These are phyloP conservation scores for Euphorbia pulcherrima DNA, from an alignment of 345 rosid species.

Conservation along the genomic window DNA sequence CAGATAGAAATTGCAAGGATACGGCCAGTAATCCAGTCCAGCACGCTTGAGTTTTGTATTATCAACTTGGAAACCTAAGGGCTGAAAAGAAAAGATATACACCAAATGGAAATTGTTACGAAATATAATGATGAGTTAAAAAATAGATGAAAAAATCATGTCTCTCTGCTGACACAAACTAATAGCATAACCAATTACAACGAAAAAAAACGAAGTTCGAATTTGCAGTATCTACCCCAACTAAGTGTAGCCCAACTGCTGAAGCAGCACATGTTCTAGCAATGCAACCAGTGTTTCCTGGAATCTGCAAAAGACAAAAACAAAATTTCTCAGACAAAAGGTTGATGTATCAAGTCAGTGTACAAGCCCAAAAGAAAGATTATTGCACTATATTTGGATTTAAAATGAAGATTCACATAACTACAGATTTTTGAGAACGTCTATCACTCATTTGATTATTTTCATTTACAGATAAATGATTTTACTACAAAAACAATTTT, in stretches of 20 bases:
- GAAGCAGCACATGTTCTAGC: constrained; percentile 97
- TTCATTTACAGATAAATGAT: not conserved
- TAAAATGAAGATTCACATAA: not conserved
- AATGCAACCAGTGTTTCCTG: constrained; percentile 95
- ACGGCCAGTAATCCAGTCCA: constrained; percentile 98
- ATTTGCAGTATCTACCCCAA: constrained; percentile 43
- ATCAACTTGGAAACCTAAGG: constrained; percentile 83
- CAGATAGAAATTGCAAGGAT: constrained; percentile 41
- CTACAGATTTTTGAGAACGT: not conserved
- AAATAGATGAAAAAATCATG: not conserved
- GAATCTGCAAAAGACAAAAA: constrained; percentile 60
- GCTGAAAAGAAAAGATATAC: constrained; percentile 45
- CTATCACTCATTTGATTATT: not conserved
- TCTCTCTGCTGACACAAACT: constrained; percentile 3
- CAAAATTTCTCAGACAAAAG: constrained; percentile 31
- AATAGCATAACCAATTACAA: not conserved
- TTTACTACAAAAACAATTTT: too few relatives aligned
- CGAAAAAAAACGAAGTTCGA: not conserved
- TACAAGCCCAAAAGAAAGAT: constrained; percentile 26
- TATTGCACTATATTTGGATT: too few relatives aligned
- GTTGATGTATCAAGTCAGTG: constrained; percentile 26
- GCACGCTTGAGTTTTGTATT: constrained; percentile 86
- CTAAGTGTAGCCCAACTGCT: constrained; percentile 80
- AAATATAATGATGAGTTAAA: not conserved
- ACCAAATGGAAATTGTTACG: constrained; percentile 2